Evolutionary conservation across 495 filamentous ascomycete species (phyloP).

Genomic region (Hypomontagnella submonticulosa): DNA sequence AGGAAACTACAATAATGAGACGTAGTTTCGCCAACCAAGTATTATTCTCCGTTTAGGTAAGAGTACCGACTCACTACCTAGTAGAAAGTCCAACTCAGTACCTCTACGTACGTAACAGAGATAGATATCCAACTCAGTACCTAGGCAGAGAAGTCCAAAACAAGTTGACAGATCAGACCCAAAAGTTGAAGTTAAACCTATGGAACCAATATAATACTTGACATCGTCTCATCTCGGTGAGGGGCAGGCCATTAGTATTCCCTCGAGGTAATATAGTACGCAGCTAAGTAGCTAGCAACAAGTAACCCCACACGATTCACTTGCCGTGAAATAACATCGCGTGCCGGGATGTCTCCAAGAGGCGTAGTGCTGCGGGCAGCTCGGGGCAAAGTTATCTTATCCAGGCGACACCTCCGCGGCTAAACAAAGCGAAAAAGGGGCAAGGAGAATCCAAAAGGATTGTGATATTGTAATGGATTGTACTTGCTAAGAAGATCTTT

Average conservation of each 20-base stretch:
- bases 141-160: not conserved
- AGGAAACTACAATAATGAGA: slow-evolving; percentile 2
- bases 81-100: slow-evolving; percentile 13
- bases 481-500: slow-evolving; percentile 16
- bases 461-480: too few species aligned
- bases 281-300: slow-evolving; percentile 13
- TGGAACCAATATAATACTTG: slow-evolving; percentile 17
- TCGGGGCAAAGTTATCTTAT: slow-evolving; percentile 30
- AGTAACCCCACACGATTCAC: slow-evolving; percentile 37
- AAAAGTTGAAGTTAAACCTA: slow-evolving; percentile 6
- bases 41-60: slow-evolving; percentile 3
- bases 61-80: slow-evolving; percentile 6
- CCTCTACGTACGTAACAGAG: too few species aligned
- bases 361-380: slow-evolving; percentile 37
- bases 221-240: slow-evolving; percentile 17
- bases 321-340: slow-evolving; percentile 35
- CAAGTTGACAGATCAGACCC: not conserved
- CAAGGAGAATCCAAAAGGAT: slow-evolving; percentile 18
- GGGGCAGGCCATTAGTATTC: slow-evolving; percentile 34
- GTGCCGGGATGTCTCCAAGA: slow-evolving; percentile 37
- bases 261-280: slow-evolving; percentile 29
- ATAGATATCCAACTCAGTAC: too few species aligned
- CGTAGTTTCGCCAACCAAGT: slow-evolving; percentile 7
- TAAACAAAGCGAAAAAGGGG: slow-evolving; percentile 20
- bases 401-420: slow-evolving; percentile 22